Base-by-base conservation (phyloP, 495 filamentous ascomycete species). In the Collariella sp. region DNA sequence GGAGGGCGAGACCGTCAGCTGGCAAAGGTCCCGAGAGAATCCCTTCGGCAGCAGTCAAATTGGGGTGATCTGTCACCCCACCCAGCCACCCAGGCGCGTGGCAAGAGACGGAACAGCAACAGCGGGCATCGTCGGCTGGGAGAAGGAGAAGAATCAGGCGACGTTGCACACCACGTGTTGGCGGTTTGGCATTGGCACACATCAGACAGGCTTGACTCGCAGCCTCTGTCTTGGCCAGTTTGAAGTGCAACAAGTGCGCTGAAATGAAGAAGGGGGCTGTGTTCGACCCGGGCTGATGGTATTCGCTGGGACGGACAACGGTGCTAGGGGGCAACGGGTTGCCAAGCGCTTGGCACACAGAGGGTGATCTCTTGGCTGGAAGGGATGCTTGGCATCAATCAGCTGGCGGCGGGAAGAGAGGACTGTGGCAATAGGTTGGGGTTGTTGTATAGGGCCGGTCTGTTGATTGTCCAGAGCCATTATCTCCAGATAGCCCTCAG, bases 311-410 rank as follows among this genome's bases (percentile, higher is more conserved):
- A 16, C n/a, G 24, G 20, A 19, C 45, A 52, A 59, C 52, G 52
- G 52, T 22, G 22, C 36, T 48, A 47, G 49, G 53, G 34, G 35
- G 26, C 48, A 47, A 52, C 40, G 47, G 57, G 57, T 55, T 36
- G 57, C 57, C 57, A 59, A 59, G 57, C 1, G 10, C 47, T 59
- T 55, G 57, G 52, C 57, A 18, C 41, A 52, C 46, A 47, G 57
- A 59, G 56, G 41, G 41, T 55, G 52, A 55, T 52, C 52, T 55
- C 52, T 59, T 55, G 50, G 50, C 50, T 2, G 23, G n/a, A 7
- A 16, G 18, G 33, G 31, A 24, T 43, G 23, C 50, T 54, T 58
- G 56, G 56, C 46, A 31, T 47, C 36, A 47, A 12, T 46, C 16
- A 45, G 42, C 44, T 46, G 13, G 44, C n/a, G 2, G 12, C 20